A percentile compares a stretch with the other conserved stretches of the same genome.
These are phyloP conservation scores for Chlorella sp. DNA, from an alignment of 139 green algal genomes.

Conservation along the genomic window DNA sequence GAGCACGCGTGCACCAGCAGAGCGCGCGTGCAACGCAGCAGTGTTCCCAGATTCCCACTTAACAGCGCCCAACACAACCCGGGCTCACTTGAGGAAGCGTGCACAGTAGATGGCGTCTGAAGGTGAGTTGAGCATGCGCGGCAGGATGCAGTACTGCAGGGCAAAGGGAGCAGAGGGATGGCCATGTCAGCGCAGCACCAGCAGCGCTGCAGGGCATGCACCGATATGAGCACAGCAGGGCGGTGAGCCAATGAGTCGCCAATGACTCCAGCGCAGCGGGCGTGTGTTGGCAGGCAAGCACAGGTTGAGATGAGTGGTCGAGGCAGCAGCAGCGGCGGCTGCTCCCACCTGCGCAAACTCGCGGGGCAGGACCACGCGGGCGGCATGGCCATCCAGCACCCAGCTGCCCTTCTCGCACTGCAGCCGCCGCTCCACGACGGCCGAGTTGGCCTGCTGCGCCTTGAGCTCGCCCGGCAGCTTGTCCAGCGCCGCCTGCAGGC, in stretches of 20 bases:
- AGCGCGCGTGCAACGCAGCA: no score
- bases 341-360: conserved; percentile 29
- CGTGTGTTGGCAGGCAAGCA: no score
- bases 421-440: conserved; percentile 42
- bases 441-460: conserved; percentile 54
- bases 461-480: conserved; percentile 60
- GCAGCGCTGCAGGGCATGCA: no score
- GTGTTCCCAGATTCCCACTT: no score
- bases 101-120: conserved; percentile 74
- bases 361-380: background rate
- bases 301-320: no score
- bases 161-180: no score
- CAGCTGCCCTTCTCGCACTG: conserved; percentile 12
- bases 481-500: conserved; percentile 49
- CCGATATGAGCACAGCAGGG: no score
- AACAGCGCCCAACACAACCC: no score
- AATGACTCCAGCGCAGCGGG: no score
- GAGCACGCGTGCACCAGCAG: no score
- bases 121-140: conserved; percentile 61
- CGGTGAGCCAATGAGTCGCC: no score
- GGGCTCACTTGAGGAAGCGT: conserved; percentile 48
- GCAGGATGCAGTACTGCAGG: conserved; percentile 68
- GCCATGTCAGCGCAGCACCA: no score
- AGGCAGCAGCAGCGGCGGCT: background rate
- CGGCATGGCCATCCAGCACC: background rate